Evolutionary conservation across 176 grass and related monocot species (phyloP).

Genomic region (Thinopyrum elongatum): DNA sequence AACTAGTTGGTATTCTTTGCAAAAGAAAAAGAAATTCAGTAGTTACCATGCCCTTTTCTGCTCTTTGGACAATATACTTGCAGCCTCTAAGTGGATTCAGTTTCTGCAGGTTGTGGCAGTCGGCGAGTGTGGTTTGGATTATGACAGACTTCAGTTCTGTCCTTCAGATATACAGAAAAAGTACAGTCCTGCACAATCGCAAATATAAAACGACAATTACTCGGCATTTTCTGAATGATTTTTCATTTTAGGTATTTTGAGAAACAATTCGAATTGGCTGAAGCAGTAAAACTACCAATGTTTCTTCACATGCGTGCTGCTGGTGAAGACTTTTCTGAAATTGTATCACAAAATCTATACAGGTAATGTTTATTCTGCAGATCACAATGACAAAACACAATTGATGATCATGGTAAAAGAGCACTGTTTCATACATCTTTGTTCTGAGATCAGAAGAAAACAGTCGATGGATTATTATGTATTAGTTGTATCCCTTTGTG

Average conservation of each 20-base stretch:
- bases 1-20: background rate
- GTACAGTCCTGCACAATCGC: constrained; percentile 33
- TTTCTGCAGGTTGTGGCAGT: constrained; percentile 79
- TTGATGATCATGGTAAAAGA: constrained; percentile 1
- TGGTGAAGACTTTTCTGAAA: constrained; percentile 88
- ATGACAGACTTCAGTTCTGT: constrained; percentile 96
- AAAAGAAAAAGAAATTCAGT: background rate
- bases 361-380: constrained; percentile 46
- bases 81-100: background rate
- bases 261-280: constrained; percentile 93
- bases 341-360: constrained; percentile 59
- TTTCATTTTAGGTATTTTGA: constrained; percentile 75
- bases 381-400: background rate
- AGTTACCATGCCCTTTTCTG: background rate
- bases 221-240: constrained; percentile 15
- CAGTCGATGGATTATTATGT: background rate
- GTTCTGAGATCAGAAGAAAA: background rate
- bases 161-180: constrained; percentile 81
- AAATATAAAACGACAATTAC: background rate
- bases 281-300: constrained; percentile 85
- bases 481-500: background rate
- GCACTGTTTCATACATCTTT: background rate
- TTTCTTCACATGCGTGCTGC: constrained; percentile 99
- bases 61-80: background rate
- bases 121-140: constrained; percentile 97